These are phyloP conservation scores for Dactylis glomerata DNA, from an alignment of 176 grass and related monocot genomes.

Conservation along the genomic window DNA sequence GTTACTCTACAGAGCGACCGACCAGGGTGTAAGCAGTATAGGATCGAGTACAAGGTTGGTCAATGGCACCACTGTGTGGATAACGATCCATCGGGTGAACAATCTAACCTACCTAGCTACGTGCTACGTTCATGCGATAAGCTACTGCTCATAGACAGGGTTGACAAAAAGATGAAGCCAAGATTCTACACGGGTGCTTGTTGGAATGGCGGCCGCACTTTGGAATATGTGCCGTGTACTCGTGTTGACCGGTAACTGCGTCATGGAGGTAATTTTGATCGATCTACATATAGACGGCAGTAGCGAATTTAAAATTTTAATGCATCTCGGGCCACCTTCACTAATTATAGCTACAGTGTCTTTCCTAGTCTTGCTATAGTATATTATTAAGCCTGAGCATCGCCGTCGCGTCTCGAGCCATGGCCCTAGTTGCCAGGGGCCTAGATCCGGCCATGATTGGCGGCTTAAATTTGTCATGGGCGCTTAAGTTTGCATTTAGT, in stretches of 20 bases:
- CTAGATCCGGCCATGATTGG: neutral
- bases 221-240: neutral
- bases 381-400: no score
- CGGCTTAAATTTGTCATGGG: neutral
- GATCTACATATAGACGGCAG: no score
- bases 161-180: conserved; percentile 3
- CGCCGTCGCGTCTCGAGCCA: no score
- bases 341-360: no score
- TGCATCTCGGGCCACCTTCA: no score
- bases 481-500: no score
- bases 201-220: neutral
- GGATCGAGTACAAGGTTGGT: conserved; percentile 3
- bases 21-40: neutral
- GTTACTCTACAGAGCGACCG: no score
- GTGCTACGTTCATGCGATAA: neutral
- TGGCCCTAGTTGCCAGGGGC: no score
- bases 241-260: neutral
- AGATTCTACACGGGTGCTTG: neutral
- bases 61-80: neutral
- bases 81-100: neutral
- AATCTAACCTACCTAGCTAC: neutral
- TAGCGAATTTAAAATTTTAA: no score
- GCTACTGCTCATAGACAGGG: neutral
- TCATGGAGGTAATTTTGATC: neutral
- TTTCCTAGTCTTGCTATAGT: no score